Evolutionary conservation across 2,329 filamentous ascomycete genomes (phyloP).

Genomic region (Eutypa lata): DNA sequence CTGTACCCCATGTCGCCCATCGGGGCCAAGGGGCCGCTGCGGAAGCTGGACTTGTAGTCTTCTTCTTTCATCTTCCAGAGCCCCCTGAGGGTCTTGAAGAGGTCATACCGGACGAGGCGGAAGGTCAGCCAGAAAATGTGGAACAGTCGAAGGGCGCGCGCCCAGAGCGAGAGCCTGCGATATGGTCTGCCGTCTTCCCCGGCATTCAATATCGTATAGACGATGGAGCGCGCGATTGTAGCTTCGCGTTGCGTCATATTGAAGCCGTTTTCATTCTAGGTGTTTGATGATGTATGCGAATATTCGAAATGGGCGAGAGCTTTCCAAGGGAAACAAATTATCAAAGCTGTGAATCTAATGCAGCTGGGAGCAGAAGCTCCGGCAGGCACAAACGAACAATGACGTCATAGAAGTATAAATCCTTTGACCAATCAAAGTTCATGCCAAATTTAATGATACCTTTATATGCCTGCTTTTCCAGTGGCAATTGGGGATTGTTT

Average conservation of each 20-base stretch:
- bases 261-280: not conserved
- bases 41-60: slow-evolving; percentile 53
- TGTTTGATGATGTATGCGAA: too few species aligned
- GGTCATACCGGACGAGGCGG: slow-evolving; percentile 21
- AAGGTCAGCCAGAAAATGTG: slow-evolving; percentile 32
- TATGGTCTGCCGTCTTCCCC: slow-evolving; percentile 24
- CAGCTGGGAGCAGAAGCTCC: too few species aligned
- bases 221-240: slow-evolving; percentile 38
- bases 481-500: too few species aligned
- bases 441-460: too few species aligned
- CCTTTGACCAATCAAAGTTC: too few species aligned
- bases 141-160: slow-evolving; percentile 41
- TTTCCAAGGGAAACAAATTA: too few species aligned
- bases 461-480: too few species aligned
- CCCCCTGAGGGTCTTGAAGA: slow-evolving; percentile 42
- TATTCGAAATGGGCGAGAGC: too few species aligned
- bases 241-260: slow-evolving; percentile 27
- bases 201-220: slow-evolving; percentile 31
- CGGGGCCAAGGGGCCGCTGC: slow-evolving; percentile 43
- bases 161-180: slow-evolving; percentile 29
- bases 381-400: too few species aligned
- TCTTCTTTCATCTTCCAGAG: slow-evolving; percentile 52
- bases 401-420: too few species aligned
- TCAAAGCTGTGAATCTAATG: too few species aligned
- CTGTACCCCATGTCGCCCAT: slow-evolving; percentile 72